A percentile compares a stretch with the other conserved stretches of the same genome.
Conservation (phyloP, 2,329 filamentous ascomycete genomes). For the Sarocladium strictum region DNA sequence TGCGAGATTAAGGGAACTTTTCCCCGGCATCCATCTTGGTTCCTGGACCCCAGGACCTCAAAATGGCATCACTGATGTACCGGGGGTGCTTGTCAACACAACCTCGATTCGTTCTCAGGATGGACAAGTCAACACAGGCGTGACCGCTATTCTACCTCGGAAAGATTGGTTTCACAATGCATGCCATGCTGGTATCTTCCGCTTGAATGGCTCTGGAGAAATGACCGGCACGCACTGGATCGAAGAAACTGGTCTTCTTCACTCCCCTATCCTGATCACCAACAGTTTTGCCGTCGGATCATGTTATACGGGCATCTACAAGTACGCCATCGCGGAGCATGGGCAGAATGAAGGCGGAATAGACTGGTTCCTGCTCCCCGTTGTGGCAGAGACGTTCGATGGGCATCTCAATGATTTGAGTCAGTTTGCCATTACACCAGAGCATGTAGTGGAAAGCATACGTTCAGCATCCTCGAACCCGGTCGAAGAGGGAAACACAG, state of each 20-base stretch:
- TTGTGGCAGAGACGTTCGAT: conserved; percentile 57
- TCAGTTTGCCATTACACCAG: conserved; percentile 45
- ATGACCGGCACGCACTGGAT: conserved; percentile 53
- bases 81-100: conserved; percentile 36
- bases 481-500: conserved; percentile 53
- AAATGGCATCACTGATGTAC: conserved; percentile 40
- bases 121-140: conserved; percentile 34
- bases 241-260: conserved; percentile 48
- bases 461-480: conserved; percentile 38
- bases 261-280: conserved; percentile 51
- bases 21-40: conserved; percentile 34
- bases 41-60: conserved; percentile 33
- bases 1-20: conserved; percentile 34
- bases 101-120: conserved; percentile 28
- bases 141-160: conserved; percentile 39
- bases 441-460: conserved; percentile 47
- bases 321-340: conserved; percentile 44
- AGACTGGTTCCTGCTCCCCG: conserved; percentile 49
- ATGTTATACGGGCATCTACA: conserved; percentile 50
- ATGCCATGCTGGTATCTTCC: conserved; percentile 40
- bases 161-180: conserved; percentile 33
- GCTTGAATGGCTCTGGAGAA: conserved; percentile 55
- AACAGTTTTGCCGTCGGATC: conserved; percentile 50
- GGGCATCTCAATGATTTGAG: conserved; percentile 51
- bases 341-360: conserved; percentile 29